These are phyloP conservation scores for Pascua guehoae DNA, from an alignment of 1,284 basidiomycete species.

Conservation along the genomic window DNA sequence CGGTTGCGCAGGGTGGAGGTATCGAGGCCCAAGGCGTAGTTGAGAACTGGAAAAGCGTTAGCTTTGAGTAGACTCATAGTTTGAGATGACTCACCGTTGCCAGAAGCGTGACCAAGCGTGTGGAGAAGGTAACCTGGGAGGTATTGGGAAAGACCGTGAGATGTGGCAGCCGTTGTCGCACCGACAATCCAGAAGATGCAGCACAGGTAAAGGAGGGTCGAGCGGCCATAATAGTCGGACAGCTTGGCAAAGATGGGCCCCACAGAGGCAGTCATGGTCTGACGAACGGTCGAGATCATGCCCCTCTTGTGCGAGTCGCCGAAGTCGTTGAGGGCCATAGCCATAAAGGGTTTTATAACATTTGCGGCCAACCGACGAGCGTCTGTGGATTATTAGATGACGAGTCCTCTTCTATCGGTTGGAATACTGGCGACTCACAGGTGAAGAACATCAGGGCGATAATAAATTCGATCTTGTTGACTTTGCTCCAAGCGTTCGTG, in stretches of 20 bases:
- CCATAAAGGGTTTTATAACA: constrained; percentile 19
- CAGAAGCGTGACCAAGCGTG: constrained; percentile 19
- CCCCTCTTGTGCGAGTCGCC: constrained; percentile 29
- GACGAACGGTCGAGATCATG: constrained; percentile 41
- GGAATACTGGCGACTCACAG: background rate
- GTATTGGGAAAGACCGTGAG: constrained; percentile 38
- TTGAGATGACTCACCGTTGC: constrained; percentile 10
- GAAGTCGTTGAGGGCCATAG: constrained; percentile 23
- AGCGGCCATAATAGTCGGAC: constrained; percentile 48
- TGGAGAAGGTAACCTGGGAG: constrained; percentile 45
- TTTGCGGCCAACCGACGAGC: constrained; percentile 1
- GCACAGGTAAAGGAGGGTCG: constrained; percentile 41
- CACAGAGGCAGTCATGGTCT: constrained; percentile 34
- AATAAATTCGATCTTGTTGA: constrained; percentile 6
- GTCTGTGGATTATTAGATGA: background rate
- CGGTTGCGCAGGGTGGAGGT: constrained; percentile 48
- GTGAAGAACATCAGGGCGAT: constrained; percentile 11
- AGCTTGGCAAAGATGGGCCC: constrained; percentile 44
- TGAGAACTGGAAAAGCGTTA: constrained; percentile 21
- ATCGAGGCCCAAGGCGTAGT: constrained; percentile 51
- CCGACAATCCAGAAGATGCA: constrained; percentile 48
- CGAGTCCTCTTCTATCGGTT: background rate
- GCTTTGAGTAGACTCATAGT: background rate
- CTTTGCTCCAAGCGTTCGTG: background rate
- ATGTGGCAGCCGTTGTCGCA: constrained; percentile 45